Base-by-base conservation (phyloP, 768 basidiomycete genomes). In the Paxillus ammoniavirescens region DNA sequence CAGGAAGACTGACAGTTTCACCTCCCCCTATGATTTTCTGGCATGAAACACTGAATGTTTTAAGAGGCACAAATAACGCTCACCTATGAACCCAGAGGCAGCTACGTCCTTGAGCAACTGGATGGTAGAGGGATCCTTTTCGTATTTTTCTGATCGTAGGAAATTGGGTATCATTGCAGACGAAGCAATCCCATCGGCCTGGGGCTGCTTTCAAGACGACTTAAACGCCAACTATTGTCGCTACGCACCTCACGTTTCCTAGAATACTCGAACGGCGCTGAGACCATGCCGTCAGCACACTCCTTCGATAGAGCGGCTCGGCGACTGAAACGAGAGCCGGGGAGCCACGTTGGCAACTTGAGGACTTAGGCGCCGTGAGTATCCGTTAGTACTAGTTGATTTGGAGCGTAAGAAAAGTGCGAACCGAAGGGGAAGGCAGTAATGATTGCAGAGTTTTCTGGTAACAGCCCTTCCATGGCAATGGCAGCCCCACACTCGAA, bases 251-350 rank as follows among this genome's bases (percentile, higher is more conserved):
- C 43, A 26, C 43, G 28, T n/a, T 26, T 45, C 15, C 43, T n/a
- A 31, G 14, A 18, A 45, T 14, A 30, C 15, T 50, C 35, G 8
- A 36, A 35, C 4, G 47, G 47, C 12, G 33, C 31, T 17, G 35
- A 28, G 9, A 48, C 12, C 37, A 48, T 36, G 12, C 23, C 47
- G 4, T 18, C 15, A 5, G 47, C 33, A 21, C 13, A 40, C 14
- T 48, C 6, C 8, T 18, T 28, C 14, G 47, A 18, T 18, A 48
- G 9, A 48, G 21, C 31, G 5, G 35, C 35, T 21, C 21, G 37
- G 33, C 41, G 55, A 54, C 74, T 68, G 60, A 75, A 74, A 8
- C 46, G 42, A 18, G 71, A 72, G 14, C 72, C 71, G 14, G 75
- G 74, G 45, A 74, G 60, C 74, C 73, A 75, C 9, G 51, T 67